phyloP scores from a whole-genome alignment of 352 stramenopile species.

The Pythium brassicae region DNA sequence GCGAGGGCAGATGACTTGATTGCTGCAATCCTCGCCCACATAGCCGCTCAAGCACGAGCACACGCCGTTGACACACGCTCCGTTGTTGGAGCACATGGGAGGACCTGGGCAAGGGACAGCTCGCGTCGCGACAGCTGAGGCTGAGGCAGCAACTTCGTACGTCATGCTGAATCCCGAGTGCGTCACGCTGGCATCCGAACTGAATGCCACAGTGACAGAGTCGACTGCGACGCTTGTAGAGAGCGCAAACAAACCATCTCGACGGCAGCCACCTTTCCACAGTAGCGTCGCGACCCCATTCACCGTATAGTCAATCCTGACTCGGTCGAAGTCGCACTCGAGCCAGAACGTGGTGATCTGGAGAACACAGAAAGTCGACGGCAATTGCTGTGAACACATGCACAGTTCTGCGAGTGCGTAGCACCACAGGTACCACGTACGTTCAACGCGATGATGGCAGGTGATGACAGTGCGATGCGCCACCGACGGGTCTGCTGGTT shows the following conservation, averaged over 20 bases:
- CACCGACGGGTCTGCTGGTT: slow-evolving; percentile 32
- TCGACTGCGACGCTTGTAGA: slow-evolving; percentile 23
- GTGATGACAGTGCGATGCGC: slow-evolving; percentile 25
- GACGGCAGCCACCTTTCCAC: slow-evolving; percentile 50
- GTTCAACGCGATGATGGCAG: slow-evolving; percentile 28
- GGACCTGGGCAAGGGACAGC: slow-evolving; percentile 36
- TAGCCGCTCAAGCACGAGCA: slow-evolving; percentile 56
- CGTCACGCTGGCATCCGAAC: slow-evolving; percentile 34
- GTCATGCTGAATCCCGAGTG: slow-evolving; percentile 39
- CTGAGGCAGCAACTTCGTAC: slow-evolving; percentile 27
- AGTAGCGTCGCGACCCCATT: slow-evolving; percentile 15
- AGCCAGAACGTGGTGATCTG: slow-evolving; percentile 47
- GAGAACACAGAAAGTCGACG: not conserved
- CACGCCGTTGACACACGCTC: slow-evolving; percentile 32
- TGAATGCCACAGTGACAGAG: slow-evolving; percentile 31
- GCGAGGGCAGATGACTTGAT: slow-evolving; percentile 39
- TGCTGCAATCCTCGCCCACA: slow-evolving; percentile 61
- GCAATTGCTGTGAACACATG: not conserved
- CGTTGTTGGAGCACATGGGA: slow-evolving; percentile 38
- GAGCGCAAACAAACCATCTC: slow-evolving; percentile 35
- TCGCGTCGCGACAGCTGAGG: not conserved
- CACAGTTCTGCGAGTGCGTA: no score
- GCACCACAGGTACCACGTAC: slow-evolving; percentile 12
- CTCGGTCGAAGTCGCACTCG: slow-evolving; percentile 51
- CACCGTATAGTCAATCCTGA: slow-evolving; percentile 22